These are phyloP conservation scores for Mycena amicta DNA, from an alignment of 768 basidiomycete species.

Conservation along the genomic window DNA sequence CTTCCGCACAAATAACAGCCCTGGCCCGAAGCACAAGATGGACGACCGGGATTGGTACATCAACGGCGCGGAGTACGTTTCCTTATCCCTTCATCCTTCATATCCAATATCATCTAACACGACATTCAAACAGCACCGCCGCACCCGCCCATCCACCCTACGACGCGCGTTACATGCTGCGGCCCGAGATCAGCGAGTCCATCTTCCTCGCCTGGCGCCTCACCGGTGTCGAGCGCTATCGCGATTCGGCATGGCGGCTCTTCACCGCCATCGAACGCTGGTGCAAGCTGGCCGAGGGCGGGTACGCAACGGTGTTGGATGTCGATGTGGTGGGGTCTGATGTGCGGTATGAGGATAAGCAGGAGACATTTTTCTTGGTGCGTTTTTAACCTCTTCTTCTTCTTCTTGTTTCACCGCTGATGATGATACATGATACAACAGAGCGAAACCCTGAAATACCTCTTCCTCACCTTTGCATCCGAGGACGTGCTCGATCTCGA, in stretches of 20 bases:
- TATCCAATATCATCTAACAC: constrained; percentile 34
- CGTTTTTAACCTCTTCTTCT: constrained; percentile 26
- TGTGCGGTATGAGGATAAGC: constrained; percentile 73
- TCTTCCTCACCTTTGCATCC: constrained; percentile 85
- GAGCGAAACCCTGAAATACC: constrained; percentile 91
- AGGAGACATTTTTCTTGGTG: constrained; percentile 95
- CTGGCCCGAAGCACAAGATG: constrained; percentile 42
- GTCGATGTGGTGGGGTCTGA: constrained; percentile 85
- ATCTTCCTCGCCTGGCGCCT: constrained; percentile 88
- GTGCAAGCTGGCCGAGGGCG: constrained; percentile 74
- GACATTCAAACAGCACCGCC: too few species aligned
- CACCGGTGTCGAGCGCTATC: constrained; percentile 81
- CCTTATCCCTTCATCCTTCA: constrained; percentile 22
- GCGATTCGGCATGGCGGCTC: constrained; percentile 84
- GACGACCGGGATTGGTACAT: constrained; percentile 83
- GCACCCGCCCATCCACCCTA: constrained; percentile 59
- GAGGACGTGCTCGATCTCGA: constrained; percentile 67
- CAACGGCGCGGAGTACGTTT: constrained; percentile 66
- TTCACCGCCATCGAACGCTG: constrained; percentile 88
- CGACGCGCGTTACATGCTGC: constrained; percentile 91
- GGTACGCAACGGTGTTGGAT: constrained; percentile 82
- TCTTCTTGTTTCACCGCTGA: too few species aligned
- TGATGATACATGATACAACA: constrained; percentile 26
- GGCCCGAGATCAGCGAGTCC: constrained; percentile 61
- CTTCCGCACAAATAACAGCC: constrained; percentile 65